A percentile compares a stretch with the other conserved stretches of the same genome.
phyloP scores from a whole-genome alignment of 1,139 yeast species.

The Hanseniaspora sp. region DNA sequence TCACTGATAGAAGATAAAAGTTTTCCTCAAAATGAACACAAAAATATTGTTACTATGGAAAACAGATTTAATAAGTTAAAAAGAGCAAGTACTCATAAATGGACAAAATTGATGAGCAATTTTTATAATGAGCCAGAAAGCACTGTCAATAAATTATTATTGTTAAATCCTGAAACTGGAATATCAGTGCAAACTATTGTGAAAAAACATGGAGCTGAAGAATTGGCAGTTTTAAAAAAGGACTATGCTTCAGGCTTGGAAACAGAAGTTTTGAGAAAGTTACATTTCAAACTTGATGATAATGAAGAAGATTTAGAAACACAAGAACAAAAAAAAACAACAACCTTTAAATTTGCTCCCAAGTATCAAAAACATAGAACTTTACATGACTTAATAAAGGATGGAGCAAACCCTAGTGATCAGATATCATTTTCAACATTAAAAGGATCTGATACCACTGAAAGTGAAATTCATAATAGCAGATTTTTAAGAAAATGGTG shows the following conservation, averaged over 20 bases:
- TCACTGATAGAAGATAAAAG: neutral
- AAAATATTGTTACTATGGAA: neutral
- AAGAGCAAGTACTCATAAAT: no score
- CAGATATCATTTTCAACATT: neutral
- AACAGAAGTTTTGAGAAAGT: slow-evolving; percentile 1
- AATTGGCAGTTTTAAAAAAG: neutral
- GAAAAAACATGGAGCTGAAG: neutral
- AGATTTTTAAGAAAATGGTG: slow-evolving; percentile 4
- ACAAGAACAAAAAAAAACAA: neutral
- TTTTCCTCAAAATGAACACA: neutral
- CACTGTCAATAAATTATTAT: no score
- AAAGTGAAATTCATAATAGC: neutral
- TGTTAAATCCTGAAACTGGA: neutral
- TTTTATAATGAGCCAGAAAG: no score
- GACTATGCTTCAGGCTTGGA: slow-evolving; percentile 5
- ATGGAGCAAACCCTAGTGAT: neutral
- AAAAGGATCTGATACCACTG: slow-evolving; percentile 3
- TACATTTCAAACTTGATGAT: neutral
- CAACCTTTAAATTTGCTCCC: neutral
- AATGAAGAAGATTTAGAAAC: no score
- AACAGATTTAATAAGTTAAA: no score
- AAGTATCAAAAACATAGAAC: neutral
- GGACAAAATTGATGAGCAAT: no score
- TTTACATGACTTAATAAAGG: neutral
- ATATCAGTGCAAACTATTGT: slow-evolving; percentile 3